phyloP scores from a whole-genome alignment of 306 rosid species.

The Dryas octopetala region DNA sequence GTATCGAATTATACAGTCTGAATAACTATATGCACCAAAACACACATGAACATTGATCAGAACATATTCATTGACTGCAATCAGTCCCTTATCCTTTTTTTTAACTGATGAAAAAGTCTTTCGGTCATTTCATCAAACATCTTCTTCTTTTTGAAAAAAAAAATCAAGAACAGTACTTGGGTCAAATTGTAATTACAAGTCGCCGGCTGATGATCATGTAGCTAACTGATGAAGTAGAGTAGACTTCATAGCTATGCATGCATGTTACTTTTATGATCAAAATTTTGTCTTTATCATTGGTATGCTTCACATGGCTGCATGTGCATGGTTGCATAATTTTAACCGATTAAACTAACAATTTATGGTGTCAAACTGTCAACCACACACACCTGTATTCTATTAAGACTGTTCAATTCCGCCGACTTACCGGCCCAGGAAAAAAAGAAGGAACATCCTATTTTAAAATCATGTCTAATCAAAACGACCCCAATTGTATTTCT shows the following conservation, averaged over 20 bases:
- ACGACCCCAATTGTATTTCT: not conserved
- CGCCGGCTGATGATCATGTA: too few species aligned
- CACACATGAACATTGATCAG: too few species aligned
- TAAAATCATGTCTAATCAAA: not conserved
- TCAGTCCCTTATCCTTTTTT: too few species aligned
- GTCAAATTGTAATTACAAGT: too few species aligned
- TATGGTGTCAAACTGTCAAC: not conserved
- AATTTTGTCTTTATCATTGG: constrained; percentile 19
- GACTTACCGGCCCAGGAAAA: constrained; percentile 29
- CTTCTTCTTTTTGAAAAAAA: too few species aligned
- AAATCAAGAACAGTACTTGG: too few species aligned
- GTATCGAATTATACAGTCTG: too few species aligned
- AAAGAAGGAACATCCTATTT: not conserved
- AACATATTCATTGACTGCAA: too few species aligned
- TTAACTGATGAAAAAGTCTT: too few species aligned
- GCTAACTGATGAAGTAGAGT: not conserved
- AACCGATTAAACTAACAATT: not conserved
- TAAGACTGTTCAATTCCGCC: constrained; percentile 21
- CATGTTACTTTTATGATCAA: constrained; percentile 19
- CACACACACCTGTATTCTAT: too few species aligned
- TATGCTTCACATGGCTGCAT: constrained; percentile 37
- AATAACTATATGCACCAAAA: too few species aligned
- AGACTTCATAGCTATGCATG: constrained; percentile 6
- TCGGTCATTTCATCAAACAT: too few species aligned
- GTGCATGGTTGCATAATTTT: constrained; percentile 16